phyloP scores from a whole-genome alignment of 1,284 basidiomycete species.

The Wallemia hederae region DNA sequence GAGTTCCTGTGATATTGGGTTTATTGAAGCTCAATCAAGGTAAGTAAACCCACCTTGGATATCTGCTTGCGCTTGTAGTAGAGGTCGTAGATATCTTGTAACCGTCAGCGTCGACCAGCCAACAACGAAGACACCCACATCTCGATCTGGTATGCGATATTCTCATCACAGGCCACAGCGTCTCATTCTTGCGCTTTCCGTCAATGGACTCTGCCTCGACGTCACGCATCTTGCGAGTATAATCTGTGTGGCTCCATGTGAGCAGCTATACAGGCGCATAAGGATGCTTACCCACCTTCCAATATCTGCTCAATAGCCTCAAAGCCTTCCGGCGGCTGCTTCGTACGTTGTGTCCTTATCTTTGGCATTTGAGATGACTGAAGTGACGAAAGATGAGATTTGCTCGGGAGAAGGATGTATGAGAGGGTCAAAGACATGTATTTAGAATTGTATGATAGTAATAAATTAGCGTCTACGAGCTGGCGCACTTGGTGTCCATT shows the following conservation, averaged over 20 bases:
- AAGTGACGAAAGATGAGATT: not conserved
- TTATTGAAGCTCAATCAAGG: not conserved
- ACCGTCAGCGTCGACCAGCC: not conserved
- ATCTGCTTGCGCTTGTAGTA: not conserved
- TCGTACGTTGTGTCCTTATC: slow-evolving; percentile 77
- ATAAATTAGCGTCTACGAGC: not conserved
- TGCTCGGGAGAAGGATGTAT: not conserved
- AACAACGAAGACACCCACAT: not conserved
- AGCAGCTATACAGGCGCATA: not conserved
- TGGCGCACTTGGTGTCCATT: not conserved
- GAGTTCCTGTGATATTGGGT: slow-evolving; percentile 26
- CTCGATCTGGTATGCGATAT: slow-evolving; percentile 73
- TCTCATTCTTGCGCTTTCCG: slow-evolving; percentile 87
- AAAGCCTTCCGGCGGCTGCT: slow-evolving; percentile 82
- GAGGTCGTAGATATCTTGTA: not conserved
- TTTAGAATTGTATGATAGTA: not conserved
- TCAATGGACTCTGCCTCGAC: slow-evolving; percentile 94
- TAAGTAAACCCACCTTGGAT: not conserved
- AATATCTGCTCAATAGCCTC: slow-evolving; percentile 50
- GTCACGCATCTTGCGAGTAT: slow-evolving; percentile 50
- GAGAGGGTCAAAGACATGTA: not conserved
- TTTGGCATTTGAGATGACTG: slow-evolving; percentile 45
- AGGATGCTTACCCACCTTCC: not conserved
- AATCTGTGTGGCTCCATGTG: slow-evolving; percentile 26
- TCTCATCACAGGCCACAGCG: slow-evolving; percentile 96